These are phyloP conservation scores for Karstenula rhodostoma DNA, from an alignment of 2,329 filamentous ascomycete species.

Conservation along the genomic window DNA sequence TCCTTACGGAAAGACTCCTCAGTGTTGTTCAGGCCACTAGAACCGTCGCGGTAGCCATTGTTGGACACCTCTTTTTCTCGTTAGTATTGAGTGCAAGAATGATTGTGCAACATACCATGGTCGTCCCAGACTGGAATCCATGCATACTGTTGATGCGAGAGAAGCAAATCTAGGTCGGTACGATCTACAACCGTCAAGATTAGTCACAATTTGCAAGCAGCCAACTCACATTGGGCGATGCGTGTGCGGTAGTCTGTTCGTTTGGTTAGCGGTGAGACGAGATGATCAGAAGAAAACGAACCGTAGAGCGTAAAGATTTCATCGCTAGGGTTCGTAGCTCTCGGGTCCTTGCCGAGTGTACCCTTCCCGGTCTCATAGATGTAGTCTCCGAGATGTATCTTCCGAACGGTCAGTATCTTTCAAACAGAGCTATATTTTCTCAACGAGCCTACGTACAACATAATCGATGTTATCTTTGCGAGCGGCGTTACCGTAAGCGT, in stretches of 20 bases:
- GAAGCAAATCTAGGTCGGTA: conserved; percentile 67
- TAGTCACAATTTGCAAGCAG: not conserved
- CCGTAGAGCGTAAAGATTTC: conserved; percentile 26
- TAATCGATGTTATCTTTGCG: conserved; percentile 36
- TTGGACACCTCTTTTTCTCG: conserved; percentile 63
- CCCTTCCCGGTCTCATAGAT: conserved; percentile 65
- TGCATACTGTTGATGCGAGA: conserved; percentile 64
- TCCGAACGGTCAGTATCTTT: conserved; percentile 19
- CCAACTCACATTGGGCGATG: conserved; percentile 54
- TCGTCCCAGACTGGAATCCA: conserved; percentile 72
- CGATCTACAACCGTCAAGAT: conserved; percentile 49
- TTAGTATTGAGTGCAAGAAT: conserved; percentile 7
- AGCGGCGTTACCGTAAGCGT: conserved; percentile 54
- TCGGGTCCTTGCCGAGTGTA: conserved; percentile 43
- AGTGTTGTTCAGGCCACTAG: conserved; percentile 69
- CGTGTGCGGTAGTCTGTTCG: conserved; percentile 64
- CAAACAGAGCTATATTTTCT: not conserved
- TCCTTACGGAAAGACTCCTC: conserved; percentile 70
- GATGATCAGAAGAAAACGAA: not conserved
- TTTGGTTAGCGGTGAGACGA: not conserved
- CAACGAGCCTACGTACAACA: conserved; percentile 7
- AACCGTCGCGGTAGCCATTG: conserved; percentile 71
- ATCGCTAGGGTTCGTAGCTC: conserved; percentile 22
- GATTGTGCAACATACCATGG: conserved; percentile 51
- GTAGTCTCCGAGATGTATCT: conserved; percentile 61